These are phyloP conservation scores for Ophiocordyceps camponoti-saundersi DNA, from an alignment of 2,329 filamentous ascomycete genomes.

Conservation along the genomic window DNA sequence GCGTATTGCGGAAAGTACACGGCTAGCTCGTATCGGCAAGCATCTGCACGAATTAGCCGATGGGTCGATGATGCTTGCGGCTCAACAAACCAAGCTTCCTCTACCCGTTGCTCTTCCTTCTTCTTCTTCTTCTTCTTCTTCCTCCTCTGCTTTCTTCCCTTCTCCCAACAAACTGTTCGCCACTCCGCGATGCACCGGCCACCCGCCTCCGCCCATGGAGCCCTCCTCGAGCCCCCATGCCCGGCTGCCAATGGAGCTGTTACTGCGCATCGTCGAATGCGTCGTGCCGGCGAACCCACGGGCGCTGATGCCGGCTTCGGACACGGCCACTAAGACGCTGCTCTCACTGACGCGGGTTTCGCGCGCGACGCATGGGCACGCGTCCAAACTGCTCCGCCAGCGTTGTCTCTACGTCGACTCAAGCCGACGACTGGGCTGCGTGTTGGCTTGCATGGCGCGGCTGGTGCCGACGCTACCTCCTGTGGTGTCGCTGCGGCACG, in stretches of 20 bases:
- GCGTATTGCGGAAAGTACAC: too few species aligned
- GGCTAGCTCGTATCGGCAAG: too few species aligned
- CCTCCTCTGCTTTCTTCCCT: neutral
- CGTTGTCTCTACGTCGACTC: conserved; percentile 28
- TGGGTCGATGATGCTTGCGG: too few species aligned
- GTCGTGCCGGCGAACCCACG: conserved; percentile 14
- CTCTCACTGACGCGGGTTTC: conserved; percentile 25
- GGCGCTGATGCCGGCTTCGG: conserved; percentile 17
- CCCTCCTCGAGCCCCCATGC: conserved; percentile 1
- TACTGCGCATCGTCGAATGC: conserved; percentile 17
- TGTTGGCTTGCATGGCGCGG: conserved; percentile 17
- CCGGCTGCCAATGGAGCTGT: conserved; percentile 16
- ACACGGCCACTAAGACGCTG: conserved; percentile 24
- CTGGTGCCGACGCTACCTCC: conserved; percentile 12
- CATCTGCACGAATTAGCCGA: too few species aligned
- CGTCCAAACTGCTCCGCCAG: conserved; percentile 23
- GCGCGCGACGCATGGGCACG: conserved; percentile 20
- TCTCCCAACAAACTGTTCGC: neutral
- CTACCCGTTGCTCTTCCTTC: too few species aligned
- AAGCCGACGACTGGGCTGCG: conserved; percentile 13
- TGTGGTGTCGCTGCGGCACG: conserved; percentile 12
- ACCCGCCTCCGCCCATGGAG: conserved; percentile 4
- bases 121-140: too few species aligned
- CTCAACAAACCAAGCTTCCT: too few species aligned
- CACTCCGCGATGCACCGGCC: neutral